These are phyloP conservation scores for Penicillium subrubescens DNA, from an alignment of 495 filamentous ascomycete genomes.

Conservation along the genomic window DNA sequence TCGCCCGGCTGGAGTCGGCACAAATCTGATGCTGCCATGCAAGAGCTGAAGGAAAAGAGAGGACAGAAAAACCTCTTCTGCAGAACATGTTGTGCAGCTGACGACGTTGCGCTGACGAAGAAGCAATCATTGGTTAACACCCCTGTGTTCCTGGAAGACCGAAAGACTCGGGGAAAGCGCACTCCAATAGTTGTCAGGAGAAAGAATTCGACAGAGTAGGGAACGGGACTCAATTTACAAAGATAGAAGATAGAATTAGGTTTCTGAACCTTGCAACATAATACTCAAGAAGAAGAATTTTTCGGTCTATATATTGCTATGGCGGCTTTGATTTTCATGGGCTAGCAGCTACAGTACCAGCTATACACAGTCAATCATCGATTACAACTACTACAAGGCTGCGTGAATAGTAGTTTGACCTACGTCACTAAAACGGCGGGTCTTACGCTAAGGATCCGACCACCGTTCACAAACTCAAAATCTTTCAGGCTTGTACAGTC, in stretches of 20 bases:
- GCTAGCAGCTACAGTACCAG: no score
- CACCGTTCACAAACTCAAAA: background rate
- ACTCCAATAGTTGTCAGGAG: background rate
- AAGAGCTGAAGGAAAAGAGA: background rate
- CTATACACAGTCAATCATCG: background rate
- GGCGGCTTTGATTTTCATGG: background rate
- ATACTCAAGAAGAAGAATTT: background rate
- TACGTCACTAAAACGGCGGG: background rate
- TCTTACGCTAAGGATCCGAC: background rate
- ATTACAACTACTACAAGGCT: background rate
- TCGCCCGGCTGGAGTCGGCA: background rate
- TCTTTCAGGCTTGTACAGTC: background rate
- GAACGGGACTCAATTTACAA: background rate
- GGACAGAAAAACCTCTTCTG: background rate
- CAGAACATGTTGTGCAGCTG: background rate
- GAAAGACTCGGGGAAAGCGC: background rate
- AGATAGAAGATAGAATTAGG: background rate
- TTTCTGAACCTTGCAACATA: background rate
- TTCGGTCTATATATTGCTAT: background rate
- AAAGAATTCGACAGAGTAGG: background rate
- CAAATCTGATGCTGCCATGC: background rate
- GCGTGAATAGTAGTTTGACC: background rate
- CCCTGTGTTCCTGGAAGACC: slow-evolving; percentile 4
- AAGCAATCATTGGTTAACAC: background rate
- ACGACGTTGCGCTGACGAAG: background rate